Evolutionary conservation across 2,329 filamentous ascomycete species (phyloP).

Genomic region (Fusarium mexicanum): DNA sequence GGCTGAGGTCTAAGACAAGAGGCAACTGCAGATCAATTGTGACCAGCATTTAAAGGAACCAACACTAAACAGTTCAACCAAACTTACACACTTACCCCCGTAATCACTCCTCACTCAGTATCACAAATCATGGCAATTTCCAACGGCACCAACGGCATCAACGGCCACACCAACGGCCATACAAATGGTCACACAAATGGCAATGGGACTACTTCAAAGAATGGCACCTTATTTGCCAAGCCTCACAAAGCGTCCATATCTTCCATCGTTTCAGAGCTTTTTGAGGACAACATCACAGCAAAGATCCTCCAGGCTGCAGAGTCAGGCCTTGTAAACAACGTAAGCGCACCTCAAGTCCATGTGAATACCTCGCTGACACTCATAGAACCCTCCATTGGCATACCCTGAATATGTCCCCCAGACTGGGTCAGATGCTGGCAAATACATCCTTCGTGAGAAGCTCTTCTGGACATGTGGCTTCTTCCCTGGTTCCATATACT

Average conservation of each 20-base stretch:
- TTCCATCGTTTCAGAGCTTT: slow-evolving; percentile 7
- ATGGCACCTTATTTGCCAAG: not conserved
- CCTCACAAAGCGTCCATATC: not conserved
- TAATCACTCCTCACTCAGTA: not conserved
- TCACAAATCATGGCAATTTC: not conserved
- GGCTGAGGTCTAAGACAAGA: not conserved
- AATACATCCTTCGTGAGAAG: slow-evolving; percentile 35
- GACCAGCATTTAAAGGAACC: not conserved
- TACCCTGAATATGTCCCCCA: slow-evolving; percentile 40
- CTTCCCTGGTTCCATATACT: slow-evolving; percentile 51
- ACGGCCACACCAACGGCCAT: not conserved
- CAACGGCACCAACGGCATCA: not conserved
- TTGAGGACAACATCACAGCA: slow-evolving; percentile 35
- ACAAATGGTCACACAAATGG: slow-evolving; percentile 3
- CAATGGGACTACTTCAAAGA: not conserved
- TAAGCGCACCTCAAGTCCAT: fast-evolving
- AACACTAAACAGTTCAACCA: not conserved
- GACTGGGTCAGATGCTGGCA: slow-evolving; percentile 22
- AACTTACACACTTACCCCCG: not conserved
- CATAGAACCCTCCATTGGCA: slow-evolving; percentile 24
- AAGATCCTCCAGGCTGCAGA: slow-evolving; percentile 30
- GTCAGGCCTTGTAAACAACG: slow-evolving; percentile 21
- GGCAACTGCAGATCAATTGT: not conserved
- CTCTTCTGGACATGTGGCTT: slow-evolving; percentile 53
- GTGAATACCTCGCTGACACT: not conserved